phyloP scores from a whole-genome alignment of 768 basidiomycete species.

The Rhizopogon rudus region DNA sequence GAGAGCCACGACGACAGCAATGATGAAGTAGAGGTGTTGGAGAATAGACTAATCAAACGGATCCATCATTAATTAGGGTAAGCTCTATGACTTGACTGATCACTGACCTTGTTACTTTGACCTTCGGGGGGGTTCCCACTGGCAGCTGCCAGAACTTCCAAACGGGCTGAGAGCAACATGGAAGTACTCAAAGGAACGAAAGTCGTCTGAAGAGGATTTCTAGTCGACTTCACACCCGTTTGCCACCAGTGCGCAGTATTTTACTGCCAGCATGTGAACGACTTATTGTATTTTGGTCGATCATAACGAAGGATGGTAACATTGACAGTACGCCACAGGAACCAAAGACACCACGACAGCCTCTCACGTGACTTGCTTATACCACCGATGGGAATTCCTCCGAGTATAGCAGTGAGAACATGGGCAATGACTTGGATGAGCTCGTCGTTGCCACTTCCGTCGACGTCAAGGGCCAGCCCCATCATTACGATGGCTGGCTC shows the following conservation, averaged over 20 bases:
- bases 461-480: conserved; percentile 26
- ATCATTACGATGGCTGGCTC: conserved; percentile 23
- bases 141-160: neutral
- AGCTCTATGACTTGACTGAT: neutral
- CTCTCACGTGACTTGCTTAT: neutral
- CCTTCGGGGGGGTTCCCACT: neutral
- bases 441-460: conserved; percentile 27
- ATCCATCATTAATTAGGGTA: neutral
- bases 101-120: conserved; percentile 12
- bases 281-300: neutral
- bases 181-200: neutral
- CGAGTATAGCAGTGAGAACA: conserved; percentile 12
- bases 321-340: conserved; percentile 14
- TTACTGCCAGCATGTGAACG: neutral
- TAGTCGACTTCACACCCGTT: neutral
- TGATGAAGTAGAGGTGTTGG: conserved; percentile 21
- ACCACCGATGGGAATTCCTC: neutral
- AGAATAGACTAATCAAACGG: conserved; percentile 11
- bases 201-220: conserved; percentile 4
- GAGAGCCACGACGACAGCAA: conserved; percentile 8
- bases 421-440: conserved; percentile 25
- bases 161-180: neutral
- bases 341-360: conserved; percentile 15
- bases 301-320: too few species aligned
- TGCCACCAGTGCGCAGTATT: neutral